A percentile compares a stretch with the other conserved stretches of the same genome.
Evolutionary conservation across 164 flowering plant genomes (phyloP).

Genomic region (Chloranthus sessilifolius): DNA sequence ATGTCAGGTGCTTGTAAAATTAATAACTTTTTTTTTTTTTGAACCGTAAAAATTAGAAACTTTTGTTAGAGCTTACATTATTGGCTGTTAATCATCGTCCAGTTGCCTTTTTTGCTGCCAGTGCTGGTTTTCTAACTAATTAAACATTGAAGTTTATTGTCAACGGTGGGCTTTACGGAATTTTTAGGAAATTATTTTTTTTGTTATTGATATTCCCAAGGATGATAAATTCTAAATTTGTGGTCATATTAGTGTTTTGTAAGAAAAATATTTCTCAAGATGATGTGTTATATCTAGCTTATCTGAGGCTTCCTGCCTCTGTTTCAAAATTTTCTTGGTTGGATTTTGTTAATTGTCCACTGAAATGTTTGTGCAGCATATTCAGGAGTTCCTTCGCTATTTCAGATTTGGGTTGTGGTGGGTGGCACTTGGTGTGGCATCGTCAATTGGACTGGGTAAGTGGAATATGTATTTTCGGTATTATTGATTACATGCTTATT

Average conservation of each 20-base stretch:
- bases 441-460: conserved; percentile 94
- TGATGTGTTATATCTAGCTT: background rate
- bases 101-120: background rate
- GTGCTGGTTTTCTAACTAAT: no score
- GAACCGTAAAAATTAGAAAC: background rate
- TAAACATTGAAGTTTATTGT: no score
- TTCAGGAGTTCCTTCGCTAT: conserved; percentile 56
- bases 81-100: background rate
- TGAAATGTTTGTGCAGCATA: conserved; percentile 51
- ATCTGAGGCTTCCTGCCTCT: no score
- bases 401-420: conserved; percentile 71
- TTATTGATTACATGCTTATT: background rate
- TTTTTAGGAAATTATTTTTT: background rate
- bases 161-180: no score
- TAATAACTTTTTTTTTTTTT: background rate
- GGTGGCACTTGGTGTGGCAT: conserved; percentile 92
- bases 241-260: background rate
- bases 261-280: background rate
- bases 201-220: no score
- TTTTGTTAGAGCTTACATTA: background rate
- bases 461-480: background rate
- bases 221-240: background rate
- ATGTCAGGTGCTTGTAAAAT: no score
- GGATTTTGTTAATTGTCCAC: background rate
- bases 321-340: background rate